Evolutionary conservation across 2,329 filamentous ascomycete species (phyloP).

Genomic region (Ceratocystis ficicola): DNA sequence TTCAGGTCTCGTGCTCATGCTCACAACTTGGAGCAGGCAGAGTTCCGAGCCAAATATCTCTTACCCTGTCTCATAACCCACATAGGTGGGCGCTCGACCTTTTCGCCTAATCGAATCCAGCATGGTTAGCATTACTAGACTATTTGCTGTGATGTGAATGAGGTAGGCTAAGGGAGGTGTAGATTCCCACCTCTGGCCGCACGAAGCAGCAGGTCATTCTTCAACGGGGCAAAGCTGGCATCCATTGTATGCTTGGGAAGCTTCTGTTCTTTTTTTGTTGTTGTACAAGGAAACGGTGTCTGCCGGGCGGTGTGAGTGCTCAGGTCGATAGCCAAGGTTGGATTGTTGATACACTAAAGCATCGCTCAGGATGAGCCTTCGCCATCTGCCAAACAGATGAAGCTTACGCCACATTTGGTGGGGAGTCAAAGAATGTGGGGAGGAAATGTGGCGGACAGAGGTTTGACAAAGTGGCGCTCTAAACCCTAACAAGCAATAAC

Average conservation of each 20-base stretch:
- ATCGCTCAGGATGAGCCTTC: neutral
- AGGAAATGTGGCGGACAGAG: neutral
- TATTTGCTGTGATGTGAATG: neutral
- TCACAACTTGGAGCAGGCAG: neutral
- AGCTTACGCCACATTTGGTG: slow-evolving; percentile 3
- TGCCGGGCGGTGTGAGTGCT: neutral
- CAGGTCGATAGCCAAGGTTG: neutral
- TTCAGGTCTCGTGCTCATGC: neutral
- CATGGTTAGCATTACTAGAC: neutral
- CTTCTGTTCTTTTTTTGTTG: slow-evolving; percentile 7
- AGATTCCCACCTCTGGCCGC: slow-evolving; percentile 65
- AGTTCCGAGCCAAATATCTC: slow-evolving; percentile 19
- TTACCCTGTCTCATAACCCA: slow-evolving; percentile 99
- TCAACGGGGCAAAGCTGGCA: slow-evolving; percentile 57
- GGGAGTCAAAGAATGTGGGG: neutral
- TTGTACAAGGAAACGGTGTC: neutral
- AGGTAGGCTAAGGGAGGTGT: neutral
- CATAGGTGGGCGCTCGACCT: slow-evolving; percentile 83
- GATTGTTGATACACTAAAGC: neutral
- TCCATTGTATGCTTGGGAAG: slow-evolving; percentile 15
- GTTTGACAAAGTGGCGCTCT: neutral
- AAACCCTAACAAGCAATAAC: neutral
- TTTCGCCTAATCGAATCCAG: slow-evolving; percentile 49
- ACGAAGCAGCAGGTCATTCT: slow-evolving; percentile 85
- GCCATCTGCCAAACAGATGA: neutral